These are phyloP conservation scores for Gremmenia infestans DNA, from an alignment of 2,329 filamentous ascomycete genomes.

Conservation along the genomic window DNA sequence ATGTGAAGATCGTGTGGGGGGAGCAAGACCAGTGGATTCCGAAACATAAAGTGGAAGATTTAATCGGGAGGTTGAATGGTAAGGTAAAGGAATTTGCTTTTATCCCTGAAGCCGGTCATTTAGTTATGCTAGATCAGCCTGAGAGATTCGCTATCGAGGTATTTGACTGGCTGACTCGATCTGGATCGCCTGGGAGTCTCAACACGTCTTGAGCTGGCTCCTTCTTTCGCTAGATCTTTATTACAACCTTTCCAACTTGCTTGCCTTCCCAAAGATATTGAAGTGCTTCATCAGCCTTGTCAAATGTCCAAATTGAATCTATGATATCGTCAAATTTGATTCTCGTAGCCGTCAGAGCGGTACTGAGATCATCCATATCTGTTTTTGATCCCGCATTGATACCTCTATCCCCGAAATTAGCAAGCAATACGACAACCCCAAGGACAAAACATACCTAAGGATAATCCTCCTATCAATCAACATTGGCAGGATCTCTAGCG, in stretches of 20 bases:
- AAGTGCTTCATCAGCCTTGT: neutral
- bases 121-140: no score
- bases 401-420: neutral
- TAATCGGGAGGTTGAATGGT: no score
- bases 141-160: no score
- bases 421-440: neutral
- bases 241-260: neutral
- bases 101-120: no score
- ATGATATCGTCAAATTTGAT: neutral
- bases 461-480: neutral
- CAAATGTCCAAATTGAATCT: neutral
- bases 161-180: no score
- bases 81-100: no score
- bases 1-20: no score
- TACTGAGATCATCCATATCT: neutral
- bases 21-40: no score
- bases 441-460: neutral
- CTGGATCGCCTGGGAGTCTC: neutral
- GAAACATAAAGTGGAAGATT: no score
- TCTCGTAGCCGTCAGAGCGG: neutral
- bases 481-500: neutral
- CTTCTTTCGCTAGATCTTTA: neutral
- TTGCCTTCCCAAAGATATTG: neutral
- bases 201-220: neutral
- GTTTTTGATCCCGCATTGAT: neutral